Evolutionary conservation across 2,329 filamentous ascomycete species (phyloP).

Genomic region (Pseudogymnoascus sp.): DNA sequence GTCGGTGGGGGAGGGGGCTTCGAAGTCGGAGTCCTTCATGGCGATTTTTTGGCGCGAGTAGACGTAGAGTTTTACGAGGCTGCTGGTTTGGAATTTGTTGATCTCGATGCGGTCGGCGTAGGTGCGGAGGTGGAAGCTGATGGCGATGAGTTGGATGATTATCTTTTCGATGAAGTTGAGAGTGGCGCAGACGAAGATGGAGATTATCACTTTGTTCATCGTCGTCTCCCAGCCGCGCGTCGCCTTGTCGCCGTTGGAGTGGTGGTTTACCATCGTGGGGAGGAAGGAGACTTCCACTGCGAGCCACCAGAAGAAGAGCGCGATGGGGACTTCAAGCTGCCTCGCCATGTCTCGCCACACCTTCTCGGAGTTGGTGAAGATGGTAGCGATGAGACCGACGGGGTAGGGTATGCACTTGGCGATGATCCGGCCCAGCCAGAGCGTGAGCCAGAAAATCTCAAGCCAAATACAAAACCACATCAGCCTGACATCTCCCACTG

Average conservation of each 20-base stretch:
- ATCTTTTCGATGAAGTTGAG: conserved; percentile 89
- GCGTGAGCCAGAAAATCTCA: conserved; percentile 82
- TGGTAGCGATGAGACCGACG: conserved; percentile 55
- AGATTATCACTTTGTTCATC: conserved; percentile 78
- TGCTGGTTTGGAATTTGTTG: conserved; percentile 81
- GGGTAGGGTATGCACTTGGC: conserved; percentile 56
- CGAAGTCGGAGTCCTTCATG: conserved; percentile 69
- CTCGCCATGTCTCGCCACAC: conserved; percentile 89
- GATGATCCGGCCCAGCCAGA: conserved; percentile 66
- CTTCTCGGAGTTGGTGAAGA: conserved; percentile 76
- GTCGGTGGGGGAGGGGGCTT: conserved; percentile 44
- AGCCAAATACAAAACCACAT: conserved; percentile 95
- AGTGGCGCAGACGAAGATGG: conserved; percentile 68
- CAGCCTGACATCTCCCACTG: conserved; percentile 65
- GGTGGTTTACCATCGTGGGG: conserved; percentile 63
- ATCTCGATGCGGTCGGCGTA: conserved; percentile 85
- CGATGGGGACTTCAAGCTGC: conserved; percentile 74
- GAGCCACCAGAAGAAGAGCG: conserved; percentile 87
- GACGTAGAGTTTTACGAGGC: conserved; percentile 53
- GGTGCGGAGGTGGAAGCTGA: conserved; percentile 82
- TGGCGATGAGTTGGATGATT: conserved; percentile 88
- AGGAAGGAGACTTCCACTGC: conserved; percentile 78
- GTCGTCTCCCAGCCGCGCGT: conserved; percentile 62
- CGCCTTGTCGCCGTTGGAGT: conserved; percentile 38
- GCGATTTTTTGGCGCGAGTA: conserved; percentile 55